Conservation (phyloP, 164 flowering plant genomes). For the Houttuynia cordata region DNA sequence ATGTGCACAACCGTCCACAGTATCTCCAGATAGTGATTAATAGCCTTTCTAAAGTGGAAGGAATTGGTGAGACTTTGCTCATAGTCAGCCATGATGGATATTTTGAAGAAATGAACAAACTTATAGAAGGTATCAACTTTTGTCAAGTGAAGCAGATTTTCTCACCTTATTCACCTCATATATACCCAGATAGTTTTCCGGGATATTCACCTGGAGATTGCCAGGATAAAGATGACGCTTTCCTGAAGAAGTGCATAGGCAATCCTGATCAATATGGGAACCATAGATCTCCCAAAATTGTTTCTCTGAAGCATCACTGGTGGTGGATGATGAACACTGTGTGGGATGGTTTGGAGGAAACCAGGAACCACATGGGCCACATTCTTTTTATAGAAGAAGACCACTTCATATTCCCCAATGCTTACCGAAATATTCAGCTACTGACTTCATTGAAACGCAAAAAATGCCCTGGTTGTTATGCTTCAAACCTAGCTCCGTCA, state of each 20-base stretch:
- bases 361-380: slow-evolving; percentile 44
- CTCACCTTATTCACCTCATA: slow-evolving; percentile 78
- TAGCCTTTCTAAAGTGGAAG: slow-evolving; percentile 62
- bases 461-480: slow-evolving; percentile 79
- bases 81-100: slow-evolving; percentile 90
- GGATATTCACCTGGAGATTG: slow-evolving; percentile 63
- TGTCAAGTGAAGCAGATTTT: slow-evolving; percentile 92
- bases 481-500: slow-evolving; percentile 77
- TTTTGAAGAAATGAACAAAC: slow-evolving; percentile 73
- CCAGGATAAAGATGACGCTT: slow-evolving; percentile 44
- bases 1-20: slow-evolving; percentile 88
- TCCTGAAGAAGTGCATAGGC: slow-evolving; percentile 40
- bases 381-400: slow-evolving; percentile 93
- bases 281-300: slow-evolving; percentile 81
- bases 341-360: slow-evolving; percentile 89
- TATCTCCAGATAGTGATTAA: slow-evolving; percentile 60
- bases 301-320: slow-evolving; percentile 96
- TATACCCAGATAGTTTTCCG: slow-evolving; percentile 65
- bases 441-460: slow-evolving; percentile 42
- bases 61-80: slow-evolving; percentile 68
- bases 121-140: slow-evolving; percentile 58
- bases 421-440: slow-evolving; percentile 61
- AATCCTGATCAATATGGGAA: slow-evolving; percentile 87
- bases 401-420: slow-evolving; percentile 84
- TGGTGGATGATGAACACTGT: slow-evolving; percentile 99